Evolutionary conservation across 202 grass and related monocot genomes (phyloP), one percentile per base, ranked within the genome.

Genomic region (Miscanthus sacchariflorus): DNA sequence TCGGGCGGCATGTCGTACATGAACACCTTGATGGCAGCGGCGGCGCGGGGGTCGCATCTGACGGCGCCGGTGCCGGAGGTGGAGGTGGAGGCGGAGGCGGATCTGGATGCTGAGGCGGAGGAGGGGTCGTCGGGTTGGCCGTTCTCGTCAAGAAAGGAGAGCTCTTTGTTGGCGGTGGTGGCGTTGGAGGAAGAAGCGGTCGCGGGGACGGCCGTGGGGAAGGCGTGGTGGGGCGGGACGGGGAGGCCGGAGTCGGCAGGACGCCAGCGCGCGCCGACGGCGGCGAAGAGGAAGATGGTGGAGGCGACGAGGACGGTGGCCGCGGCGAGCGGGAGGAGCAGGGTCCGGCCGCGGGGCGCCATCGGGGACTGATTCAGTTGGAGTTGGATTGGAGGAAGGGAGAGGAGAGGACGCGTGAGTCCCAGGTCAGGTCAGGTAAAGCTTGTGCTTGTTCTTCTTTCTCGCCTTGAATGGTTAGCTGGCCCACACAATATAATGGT

Each of bases 1-100:
- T 96, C 94, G 2, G 91, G 89, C 21, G 91, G 92, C 74, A 95
- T 45, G 88, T 99, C 91, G 90, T 95, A 96, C 92, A 98, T 88
- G 69, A 94, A 98, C 4, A 98, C 91, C 85, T 85, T 95, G 80
- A 96, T 17, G 6, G 90, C n/a, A 9, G 92, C 78, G 1, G 54
- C 83, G 46, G 82, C 45, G 19, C 58, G 58, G 58, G 91, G 86
- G 80, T 88, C 83, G 78, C 96, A 96, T 81, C 85, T 81, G 72
- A 42, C 65, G 3, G 78, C 6, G 13, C 2, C 4, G 12, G 45
- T 14, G 12, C 0, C 13, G 14, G 64, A 6, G 54, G 54, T 1
- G 17, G 56, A 18, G 56, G 54, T 59, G 19, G 54, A 0, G 54
- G 0, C 2, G 54, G 54, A 59, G 54, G 54, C 8, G 18, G 56